Evolutionary conservation across 306 rosid species (phyloP), one percentile per base, ranked within the genome.

Genomic region (Inga oerstediana): DNA sequence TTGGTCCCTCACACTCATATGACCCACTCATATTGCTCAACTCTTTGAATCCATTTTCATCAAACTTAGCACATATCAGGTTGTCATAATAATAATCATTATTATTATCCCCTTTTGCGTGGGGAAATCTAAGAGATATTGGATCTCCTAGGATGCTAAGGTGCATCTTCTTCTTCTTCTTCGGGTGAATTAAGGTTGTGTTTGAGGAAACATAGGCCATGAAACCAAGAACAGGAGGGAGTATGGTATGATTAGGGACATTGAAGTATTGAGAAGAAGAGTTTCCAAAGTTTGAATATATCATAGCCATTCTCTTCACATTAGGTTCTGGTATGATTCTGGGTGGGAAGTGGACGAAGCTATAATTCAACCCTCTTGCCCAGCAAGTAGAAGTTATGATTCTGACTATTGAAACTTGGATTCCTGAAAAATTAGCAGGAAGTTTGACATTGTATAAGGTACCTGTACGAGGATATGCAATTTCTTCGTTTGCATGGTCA

Each of bases 211-310:
- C 88, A 81, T 85, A 89, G 56, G 81, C 86, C 72, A 61, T 41
- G 83, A 91, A 88, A 13, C 95, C 95, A 41, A 89, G 66, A 22
- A 89, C 88, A 66, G 95, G 91, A 76, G 93, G 83, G 27, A 88
- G 86, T 76, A 91, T 76, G 10, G 80, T 20, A 80, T 59, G 30
- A 45, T 88, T 84, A 3, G 93, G 86, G 22, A 91, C 81, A 34
- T 75, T 35, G 67, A 78, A 88, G 81, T 76, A 88, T 51, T n/a
- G n/a, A 34, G 91, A 89, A 56, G 95, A 91, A 88, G 88, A 91
- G 76, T 91, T 91, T 52, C 93, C 95, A 15, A 86, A 41, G 82
- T 86, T 88, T 70, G 84, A 87, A 85, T 68, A 88, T 32, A 89
- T 84, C 44, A 91, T 77, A 39, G 89, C 84, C 35, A 89, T 4